Evolutionary conservation across 495 filamentous ascomycete species (phyloP).

Genomic region (Entonaema liquescens): DNA sequence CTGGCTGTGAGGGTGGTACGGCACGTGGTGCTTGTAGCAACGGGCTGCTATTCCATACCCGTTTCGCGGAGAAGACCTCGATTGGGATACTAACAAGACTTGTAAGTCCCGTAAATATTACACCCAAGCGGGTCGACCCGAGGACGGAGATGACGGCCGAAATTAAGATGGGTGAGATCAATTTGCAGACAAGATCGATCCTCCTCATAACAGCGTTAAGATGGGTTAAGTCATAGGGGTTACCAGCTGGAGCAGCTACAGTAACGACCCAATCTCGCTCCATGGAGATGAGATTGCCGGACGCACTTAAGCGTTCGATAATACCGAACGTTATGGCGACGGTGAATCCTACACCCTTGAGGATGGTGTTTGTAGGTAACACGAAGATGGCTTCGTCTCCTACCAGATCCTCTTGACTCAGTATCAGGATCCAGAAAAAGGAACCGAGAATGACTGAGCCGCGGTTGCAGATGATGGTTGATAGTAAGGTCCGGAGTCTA

Average conservation of each 20-base stretch:
- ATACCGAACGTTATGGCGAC: constrained; percentile 61
- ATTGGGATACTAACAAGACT: constrained; percentile 49
- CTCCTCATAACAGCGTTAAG: constrained; percentile 73
- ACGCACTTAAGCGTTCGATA: constrained; percentile 63
- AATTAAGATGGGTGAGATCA: constrained; percentile 68
- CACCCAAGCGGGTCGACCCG: constrained; percentile 57
- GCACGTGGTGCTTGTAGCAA: constrained; percentile 43
- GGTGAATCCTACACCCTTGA: constrained; percentile 52
- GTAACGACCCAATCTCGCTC: constrained; percentile 71
- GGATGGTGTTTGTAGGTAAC: constrained; percentile 12
- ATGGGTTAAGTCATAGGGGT: constrained; percentile 51
- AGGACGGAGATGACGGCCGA: constrained; percentile 58
- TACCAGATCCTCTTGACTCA: constrained; percentile 47
- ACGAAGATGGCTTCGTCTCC: constrained; percentile 13
- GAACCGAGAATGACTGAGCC: constrained; percentile 59
- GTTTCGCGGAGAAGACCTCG: constrained; percentile 50
- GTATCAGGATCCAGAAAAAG: constrained; percentile 56
- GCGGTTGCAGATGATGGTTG: constrained; percentile 56
- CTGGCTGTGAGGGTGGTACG: constrained; percentile 16
- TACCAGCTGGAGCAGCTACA: constrained; percentile 45
- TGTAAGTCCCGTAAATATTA: constrained; percentile 54
- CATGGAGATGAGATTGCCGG: constrained; percentile 69
- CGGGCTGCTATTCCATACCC: constrained; percentile 49
- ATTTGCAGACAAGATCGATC: constrained; percentile 77
- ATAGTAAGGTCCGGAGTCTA: constrained; percentile 51